Conservation (phyloP, 2,329 filamentous ascomycete genomes). For the Fusarium incarnatum region DNA sequence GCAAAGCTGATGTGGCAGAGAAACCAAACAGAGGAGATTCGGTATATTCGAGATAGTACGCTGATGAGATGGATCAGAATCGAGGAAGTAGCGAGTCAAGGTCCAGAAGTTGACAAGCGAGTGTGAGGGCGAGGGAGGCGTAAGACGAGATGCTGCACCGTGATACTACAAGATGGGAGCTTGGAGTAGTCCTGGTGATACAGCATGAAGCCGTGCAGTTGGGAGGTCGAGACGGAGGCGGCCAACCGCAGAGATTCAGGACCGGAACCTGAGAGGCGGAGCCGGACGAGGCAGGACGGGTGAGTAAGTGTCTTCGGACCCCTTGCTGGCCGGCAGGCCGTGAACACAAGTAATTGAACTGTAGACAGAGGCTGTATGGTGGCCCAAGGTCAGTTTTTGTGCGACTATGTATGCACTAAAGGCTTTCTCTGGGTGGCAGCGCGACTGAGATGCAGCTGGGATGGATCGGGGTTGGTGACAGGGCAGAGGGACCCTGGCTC, state of each 20-base stretch:
- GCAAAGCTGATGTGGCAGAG: slow-evolving; percentile 38
- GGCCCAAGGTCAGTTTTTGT: slow-evolving; percentile 62
- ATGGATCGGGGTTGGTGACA: slow-evolving; percentile 56
- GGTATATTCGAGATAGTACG: slow-evolving; percentile 20
- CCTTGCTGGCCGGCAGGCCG: slow-evolving; percentile 46
- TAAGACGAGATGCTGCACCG: slow-evolving; percentile 65
- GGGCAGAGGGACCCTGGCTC: slow-evolving; percentile 52
- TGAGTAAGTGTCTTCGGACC: slow-evolving; percentile 45
- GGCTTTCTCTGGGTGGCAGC: slow-evolving; percentile 51
- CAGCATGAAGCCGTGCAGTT: slow-evolving; percentile 62
- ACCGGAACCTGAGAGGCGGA: slow-evolving; percentile 49
- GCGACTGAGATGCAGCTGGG: slow-evolving; percentile 58
- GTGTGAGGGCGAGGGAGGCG: slow-evolving; percentile 51
- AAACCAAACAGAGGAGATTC: slow-evolving; percentile 27
- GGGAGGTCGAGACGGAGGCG: slow-evolving; percentile 58
- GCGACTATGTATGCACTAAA: slow-evolving; percentile 57
- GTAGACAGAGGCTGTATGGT: slow-evolving; percentile 52
- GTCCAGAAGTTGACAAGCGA: slow-evolving; percentile 46
- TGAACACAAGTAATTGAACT: slow-evolving; percentile 47
- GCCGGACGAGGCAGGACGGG: slow-evolving; percentile 41
- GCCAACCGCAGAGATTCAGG: slow-evolving; percentile 59
- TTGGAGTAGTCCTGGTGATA: slow-evolving; percentile 60
- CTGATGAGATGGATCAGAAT: slow-evolving; percentile 19
- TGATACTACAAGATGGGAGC: slow-evolving; percentile 61
- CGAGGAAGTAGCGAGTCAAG: slow-evolving; percentile 22